Evolutionary conservation across 768 basidiomycete species (phyloP).

Genomic region (Amylocystis lapponica): DNA sequence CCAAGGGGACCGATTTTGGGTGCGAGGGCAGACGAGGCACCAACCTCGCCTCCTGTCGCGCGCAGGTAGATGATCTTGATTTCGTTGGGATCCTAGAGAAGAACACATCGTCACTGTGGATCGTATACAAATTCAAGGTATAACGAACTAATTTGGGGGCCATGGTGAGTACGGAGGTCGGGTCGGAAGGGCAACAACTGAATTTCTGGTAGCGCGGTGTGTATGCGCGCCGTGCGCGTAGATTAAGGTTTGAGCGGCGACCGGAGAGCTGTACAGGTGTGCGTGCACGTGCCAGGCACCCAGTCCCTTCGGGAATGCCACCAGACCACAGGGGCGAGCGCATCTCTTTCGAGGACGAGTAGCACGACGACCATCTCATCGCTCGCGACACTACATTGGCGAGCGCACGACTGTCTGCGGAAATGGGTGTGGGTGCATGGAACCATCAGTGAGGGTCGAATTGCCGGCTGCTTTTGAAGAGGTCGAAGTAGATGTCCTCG

Average conservation of each 20-base stretch:
- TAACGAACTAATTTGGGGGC: conserved; percentile 71
- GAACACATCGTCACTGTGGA: no score
- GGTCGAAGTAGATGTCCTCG: conserved; percentile 75
- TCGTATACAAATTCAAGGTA: no score
- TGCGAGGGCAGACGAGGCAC: conserved; percentile 95
- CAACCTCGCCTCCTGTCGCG: conserved; percentile 98
- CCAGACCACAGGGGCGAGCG: neutral
- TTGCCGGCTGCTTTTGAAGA: conserved; percentile 83
- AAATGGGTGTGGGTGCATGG: conserved; percentile 88
- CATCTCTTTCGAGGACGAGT: neutral
- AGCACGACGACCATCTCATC: neutral
- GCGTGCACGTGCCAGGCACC: conserved; percentile 11
- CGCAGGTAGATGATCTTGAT: conserved; percentile 99
- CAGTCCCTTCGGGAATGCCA: neutral
- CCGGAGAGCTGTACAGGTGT: conserved; percentile 50
- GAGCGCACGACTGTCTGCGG: conserved; percentile 39
- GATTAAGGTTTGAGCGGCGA: conserved; percentile 53
- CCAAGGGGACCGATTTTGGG: conserved; percentile 99
- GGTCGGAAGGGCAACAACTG: conserved; percentile 22
- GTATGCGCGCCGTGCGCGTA: conserved; percentile 18
- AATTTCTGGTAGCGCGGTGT: conserved; percentile 14
- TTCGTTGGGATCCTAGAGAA: conserved; percentile 85
- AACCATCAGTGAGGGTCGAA: conserved; percentile 69
- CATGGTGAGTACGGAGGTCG: conserved; percentile 42
- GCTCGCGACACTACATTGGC: conserved; percentile 9